Base-by-base conservation (phyloP, 2,329 filamentous ascomycete genomes). In the Fusarium subtropicale region DNA sequence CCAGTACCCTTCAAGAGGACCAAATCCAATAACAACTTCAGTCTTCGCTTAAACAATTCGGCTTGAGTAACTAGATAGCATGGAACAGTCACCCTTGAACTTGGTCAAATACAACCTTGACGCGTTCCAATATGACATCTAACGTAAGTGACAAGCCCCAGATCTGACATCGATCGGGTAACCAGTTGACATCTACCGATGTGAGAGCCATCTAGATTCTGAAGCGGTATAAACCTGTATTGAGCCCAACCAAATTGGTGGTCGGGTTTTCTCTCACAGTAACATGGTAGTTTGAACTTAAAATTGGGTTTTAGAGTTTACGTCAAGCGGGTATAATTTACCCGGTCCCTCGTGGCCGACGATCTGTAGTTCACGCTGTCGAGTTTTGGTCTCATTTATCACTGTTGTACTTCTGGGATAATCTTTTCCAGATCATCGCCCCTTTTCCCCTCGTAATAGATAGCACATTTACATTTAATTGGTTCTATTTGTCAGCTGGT, bases 271-370 rank as follows among this genome's bases (percentile, higher is more conserved):
- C 26, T 11, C 30, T 10, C n/a, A 30, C 18, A 18, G 22, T 36
- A 24, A 5, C 15, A 18, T 13, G 33, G 22, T 36, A 24, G 12
- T 15, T 20, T 13, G 33, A 45, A 18, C 60, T 56, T 12, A n/a
- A n/a, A 45, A 50, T 64, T 57, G 12, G 20, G 50, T 34, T 39
- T 41, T 48, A 47, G 22, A 42, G 42, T 56, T 57, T 28, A 18
- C 22, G 44, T 36, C 26, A 20, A 28, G 26, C 38, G 26, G 39
- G 31, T 30, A 41, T 50, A 24, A 33, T 24, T 26, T 31, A 16
- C 30, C 15, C 7, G 41, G 20, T 22, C 30, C 16, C 20, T 45
- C 15, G 36, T 47, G 53, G 41, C 34, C n/a, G 18, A 2, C 18
- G 18, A 26, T 48, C n/a, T 18, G 34, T 36, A 26, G 12, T 22